Base-by-base conservation (phyloP, 352 stramenopile species). In the Saprolegnia parasitica region DNA sequence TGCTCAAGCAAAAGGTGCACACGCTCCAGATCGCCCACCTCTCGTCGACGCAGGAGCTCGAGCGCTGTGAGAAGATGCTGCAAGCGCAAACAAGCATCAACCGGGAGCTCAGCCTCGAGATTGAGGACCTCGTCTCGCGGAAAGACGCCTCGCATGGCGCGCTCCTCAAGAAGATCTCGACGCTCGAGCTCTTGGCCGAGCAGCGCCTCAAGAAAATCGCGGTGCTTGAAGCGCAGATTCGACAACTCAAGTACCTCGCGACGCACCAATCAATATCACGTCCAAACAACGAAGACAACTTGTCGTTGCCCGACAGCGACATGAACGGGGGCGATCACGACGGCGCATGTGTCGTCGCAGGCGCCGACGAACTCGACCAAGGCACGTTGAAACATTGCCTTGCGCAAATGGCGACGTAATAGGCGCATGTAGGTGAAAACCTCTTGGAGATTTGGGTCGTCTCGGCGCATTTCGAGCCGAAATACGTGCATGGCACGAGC, bases 51-150 rank as follows among this genome's bases (percentile, higher is more conserved):
- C 88, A 96, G 61, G 93, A 98, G 64, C 75, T 97, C 11, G 93
- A 98, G 74, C 77, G 93, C 1, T 90, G 89, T 47, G 93, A 98
- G 65, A 90, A 95, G 72, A 98, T 98, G 91, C 80, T 98, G 13
- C 89, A 97, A 45, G 90, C 90, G 2, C 93, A 98, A 73, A 96
- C 86, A n/a, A 92, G 86, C 50, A 98, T 98, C 73, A 98, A 98
- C 68, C 78, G 87, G 16, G 93, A 98, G 70, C 77, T 98, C 16
- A 78, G 93, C 32, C 75, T 92, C 39, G 93, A 98, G 70, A 87
- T 98, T 37, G 89, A 97, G 61, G 87, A 97, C 57, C 55, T 96
- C 3, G 92, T 86, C 4, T 81, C 77, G 8, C 78, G 78, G 29
- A 90, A 89, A 46, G 79, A 96, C 16, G 83, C 77, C 0, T 86